A percentile compares a stretch with the other conserved stretches of the same genome.
Conservation (phyloP, 2,329 filamentous ascomycete species). For the Pyricularia pennisetigena region DNA sequence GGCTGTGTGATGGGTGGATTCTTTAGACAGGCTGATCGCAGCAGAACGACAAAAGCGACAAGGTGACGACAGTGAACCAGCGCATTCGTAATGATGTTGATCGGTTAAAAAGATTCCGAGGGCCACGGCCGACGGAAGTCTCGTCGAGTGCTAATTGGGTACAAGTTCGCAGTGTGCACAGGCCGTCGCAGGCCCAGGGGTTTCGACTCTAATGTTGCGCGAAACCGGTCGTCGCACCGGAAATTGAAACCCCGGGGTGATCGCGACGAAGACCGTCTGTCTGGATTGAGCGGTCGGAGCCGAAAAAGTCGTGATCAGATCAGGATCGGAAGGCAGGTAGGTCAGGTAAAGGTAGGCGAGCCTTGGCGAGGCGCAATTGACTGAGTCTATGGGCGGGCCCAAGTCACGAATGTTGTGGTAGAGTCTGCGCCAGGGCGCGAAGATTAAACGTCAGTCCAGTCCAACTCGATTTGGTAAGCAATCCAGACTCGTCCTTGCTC, state of each 20-base stretch:
- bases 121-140: background rate
- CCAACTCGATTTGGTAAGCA: background rate
- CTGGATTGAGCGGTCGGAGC: background rate
- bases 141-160: background rate
- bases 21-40: background rate
- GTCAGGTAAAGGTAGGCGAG: background rate
- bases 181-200: background rate
- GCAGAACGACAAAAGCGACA: background rate
- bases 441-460: background rate
- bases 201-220: background rate
- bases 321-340: background rate
- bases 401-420: background rate
- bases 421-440: background rate
- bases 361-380: background rate
- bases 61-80: background rate
- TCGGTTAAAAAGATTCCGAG: background rate
- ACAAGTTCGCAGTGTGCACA: background rate
- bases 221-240: background rate
- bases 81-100: background rate
- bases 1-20: background rate
- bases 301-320: background rate
- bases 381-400: background rate
- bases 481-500: background rate
- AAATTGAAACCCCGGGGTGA: background rate
- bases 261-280: background rate